These are phyloP conservation scores for Cladorrhinum sp. DNA, from an alignment of 2,329 filamentous ascomycete species.

Conservation along the genomic window DNA sequence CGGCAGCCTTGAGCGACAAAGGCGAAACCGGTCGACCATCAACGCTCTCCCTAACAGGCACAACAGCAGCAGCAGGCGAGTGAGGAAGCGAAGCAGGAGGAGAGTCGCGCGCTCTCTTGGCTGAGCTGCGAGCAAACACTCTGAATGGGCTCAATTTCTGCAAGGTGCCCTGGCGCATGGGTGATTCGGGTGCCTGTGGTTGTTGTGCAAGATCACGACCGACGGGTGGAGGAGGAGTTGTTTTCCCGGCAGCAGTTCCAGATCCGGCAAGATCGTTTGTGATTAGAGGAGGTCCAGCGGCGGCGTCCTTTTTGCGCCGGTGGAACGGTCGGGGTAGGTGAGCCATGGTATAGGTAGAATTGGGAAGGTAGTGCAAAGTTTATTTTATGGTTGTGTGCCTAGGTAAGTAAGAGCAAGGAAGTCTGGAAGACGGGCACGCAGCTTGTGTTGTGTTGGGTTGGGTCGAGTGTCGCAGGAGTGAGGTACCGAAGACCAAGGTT, in stretches of 20 bases:
- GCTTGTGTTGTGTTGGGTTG: no score
- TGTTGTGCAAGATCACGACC: slow-evolving; percentile 13
- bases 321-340: slow-evolving; percentile 31
- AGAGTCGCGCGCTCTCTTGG: slow-evolving; percentile 32
- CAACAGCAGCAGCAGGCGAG: slow-evolving; percentile 22
- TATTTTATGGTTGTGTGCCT: neutral
- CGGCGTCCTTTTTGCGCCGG: slow-evolving; percentile 30
- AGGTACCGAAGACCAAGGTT: neutral
- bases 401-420: neutral
- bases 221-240: slow-evolving; percentile 15
- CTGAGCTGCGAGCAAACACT: slow-evolving; percentile 30
- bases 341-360: slow-evolving; percentile 30
- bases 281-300: slow-evolving; percentile 24
- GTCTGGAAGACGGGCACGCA: neutral
- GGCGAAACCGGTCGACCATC: slow-evolving; percentile 25
- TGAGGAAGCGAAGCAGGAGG: slow-evolving; percentile 29
- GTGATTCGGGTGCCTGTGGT: slow-evolving; percentile 10
- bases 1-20: slow-evolving; percentile 21
- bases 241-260: slow-evolving; percentile 9
- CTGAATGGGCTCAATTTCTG: slow-evolving; percentile 31
- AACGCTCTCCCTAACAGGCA: slow-evolving; percentile 11
- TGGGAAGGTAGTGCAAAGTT: neutral
- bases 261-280: slow-evolving; percentile 17
- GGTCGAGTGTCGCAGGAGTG: neutral
- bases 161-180: slow-evolving; percentile 12